phyloP scores from a whole-genome alignment of 257 asterid genomes.

The Plantago ovata region DNA sequence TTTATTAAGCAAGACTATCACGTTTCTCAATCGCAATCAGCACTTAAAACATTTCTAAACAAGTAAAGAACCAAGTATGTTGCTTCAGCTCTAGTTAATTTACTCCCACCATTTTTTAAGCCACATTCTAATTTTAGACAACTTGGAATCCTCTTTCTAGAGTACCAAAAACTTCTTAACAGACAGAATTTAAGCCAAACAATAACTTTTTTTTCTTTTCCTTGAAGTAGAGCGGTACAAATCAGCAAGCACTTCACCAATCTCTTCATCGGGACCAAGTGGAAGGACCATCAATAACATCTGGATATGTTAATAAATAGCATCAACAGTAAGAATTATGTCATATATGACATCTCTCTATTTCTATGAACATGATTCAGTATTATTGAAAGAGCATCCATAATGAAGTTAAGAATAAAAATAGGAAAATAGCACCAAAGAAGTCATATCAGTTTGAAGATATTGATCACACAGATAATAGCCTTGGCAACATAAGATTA shows the following conservation, averaged over 20 bases:
- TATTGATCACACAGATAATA: conserved; percentile 7
- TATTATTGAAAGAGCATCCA: too few relatives aligned
- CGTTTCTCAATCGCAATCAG: conserved; percentile 12
- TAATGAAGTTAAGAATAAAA: background rate
- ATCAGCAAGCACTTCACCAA: too few relatives aligned
- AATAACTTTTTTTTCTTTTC: background rate
- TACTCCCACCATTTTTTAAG: conserved; percentile 10
- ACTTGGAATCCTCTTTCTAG: background rate
- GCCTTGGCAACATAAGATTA: conserved; percentile 32
- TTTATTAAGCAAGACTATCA: background rate
- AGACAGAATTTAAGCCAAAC: too few relatives aligned
- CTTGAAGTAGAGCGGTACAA: too few relatives aligned
- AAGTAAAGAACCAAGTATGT: background rate
- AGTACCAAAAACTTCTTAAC: background rate
- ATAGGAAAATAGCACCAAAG: conserved; percentile 6
- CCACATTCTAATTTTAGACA: conserved; percentile 2
- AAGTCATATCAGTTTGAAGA: background rate
- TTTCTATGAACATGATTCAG: background rate
- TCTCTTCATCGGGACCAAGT: too few relatives aligned
- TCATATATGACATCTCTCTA: background rate
- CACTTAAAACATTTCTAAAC: background rate
- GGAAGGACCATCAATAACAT: too few relatives aligned
- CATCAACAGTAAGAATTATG: too few relatives aligned
- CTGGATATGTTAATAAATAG: too few relatives aligned
- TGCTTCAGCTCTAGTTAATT: background rate